These are phyloP conservation scores for Telfairia occidentalis DNA, from an alignment of 331 rosid genomes.

Conservation along the genomic window DNA sequence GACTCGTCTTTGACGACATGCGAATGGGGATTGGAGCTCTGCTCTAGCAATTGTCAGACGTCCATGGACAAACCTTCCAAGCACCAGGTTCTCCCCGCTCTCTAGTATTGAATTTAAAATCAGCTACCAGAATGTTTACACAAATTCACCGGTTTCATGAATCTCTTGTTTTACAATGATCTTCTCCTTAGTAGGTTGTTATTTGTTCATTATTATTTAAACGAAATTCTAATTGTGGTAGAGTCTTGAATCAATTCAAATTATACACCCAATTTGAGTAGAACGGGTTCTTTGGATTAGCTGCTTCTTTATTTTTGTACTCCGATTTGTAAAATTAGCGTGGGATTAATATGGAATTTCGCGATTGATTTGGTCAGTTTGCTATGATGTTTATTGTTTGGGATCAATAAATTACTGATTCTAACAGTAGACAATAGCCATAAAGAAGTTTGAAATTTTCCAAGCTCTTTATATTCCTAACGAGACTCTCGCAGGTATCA, in stretches of 20 bases:
- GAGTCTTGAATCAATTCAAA: neutral
- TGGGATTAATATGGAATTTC: neutral
- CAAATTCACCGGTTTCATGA: neutral
- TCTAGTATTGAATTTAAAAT: neutral
- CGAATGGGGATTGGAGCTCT: slow-evolving; percentile 15
- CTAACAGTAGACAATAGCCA: neutral
- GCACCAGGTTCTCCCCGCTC: slow-evolving; percentile 42
- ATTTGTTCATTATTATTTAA: neutral
- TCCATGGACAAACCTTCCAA: slow-evolving; percentile 70
- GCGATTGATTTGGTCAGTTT: neutral
- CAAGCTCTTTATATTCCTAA: neutral
- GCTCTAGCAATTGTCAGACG: slow-evolving; percentile 2
- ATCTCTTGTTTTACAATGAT: neutral
- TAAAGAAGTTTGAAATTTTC: neutral
- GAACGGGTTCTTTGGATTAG: neutral
- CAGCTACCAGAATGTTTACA: neutral
- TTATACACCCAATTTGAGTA: neutral
- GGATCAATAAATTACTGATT: neutral
- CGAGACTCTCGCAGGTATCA: slow-evolving; percentile 44
- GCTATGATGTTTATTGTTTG: neutral
- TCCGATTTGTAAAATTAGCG: neutral
- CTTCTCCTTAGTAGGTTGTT: neutral
- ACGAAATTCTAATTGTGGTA: neutral
- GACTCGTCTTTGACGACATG: slow-evolving; percentile 13
- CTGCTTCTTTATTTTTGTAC: neutral